phyloP scores from a whole-genome alignment of 352 stramenopile species.

The Globisporangium abappressorium region DNA sequence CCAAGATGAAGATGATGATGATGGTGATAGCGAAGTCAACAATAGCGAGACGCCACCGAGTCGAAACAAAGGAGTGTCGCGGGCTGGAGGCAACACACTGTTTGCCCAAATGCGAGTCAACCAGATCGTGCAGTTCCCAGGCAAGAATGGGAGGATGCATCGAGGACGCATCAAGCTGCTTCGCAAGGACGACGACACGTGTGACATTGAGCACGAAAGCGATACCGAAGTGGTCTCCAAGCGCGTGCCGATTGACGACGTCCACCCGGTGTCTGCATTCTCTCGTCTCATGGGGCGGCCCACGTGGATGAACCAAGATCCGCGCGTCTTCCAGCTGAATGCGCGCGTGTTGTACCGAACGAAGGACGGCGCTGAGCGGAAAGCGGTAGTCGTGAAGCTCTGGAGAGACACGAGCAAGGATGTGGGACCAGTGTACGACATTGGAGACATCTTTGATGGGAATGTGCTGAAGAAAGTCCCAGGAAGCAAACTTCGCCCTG shows the following conservation, averaged over 20 bases:
- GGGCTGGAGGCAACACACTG: neutral
- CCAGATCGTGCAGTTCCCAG: constrained; percentile 56
- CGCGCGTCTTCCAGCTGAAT: constrained; percentile 39
- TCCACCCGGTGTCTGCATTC: constrained; percentile 32
- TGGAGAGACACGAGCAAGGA: constrained; percentile 22
- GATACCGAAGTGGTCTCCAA: constrained; percentile 47
- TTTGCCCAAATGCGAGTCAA: constrained; percentile 38
- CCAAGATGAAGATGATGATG: constrained; percentile 17
- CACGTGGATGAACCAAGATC: constrained; percentile 12
- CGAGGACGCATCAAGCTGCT: constrained; percentile 46
- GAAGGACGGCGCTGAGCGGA: constrained; percentile 43
- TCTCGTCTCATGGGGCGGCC: constrained; percentile 21
- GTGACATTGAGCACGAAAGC: constrained; percentile 64
- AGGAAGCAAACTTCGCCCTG: constrained; percentile 35
- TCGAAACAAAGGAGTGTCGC: neutral
- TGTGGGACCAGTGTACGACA: constrained; percentile 14
- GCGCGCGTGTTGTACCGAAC: constrained; percentile 51
- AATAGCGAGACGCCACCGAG: constrained; percentile 5
- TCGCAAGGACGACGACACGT: constrained; percentile 37
- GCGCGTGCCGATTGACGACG: constrained; percentile 31
- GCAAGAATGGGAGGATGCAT: constrained; percentile 38
- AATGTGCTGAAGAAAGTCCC: constrained; percentile 38
- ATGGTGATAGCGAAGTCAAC: neutral
- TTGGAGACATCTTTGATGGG: constrained; percentile 54
- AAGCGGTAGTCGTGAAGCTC: constrained; percentile 56